Evolutionary conservation across 2,329 filamentous ascomycete species (phyloP).

Genomic region (Laburnicola sp.): DNA sequence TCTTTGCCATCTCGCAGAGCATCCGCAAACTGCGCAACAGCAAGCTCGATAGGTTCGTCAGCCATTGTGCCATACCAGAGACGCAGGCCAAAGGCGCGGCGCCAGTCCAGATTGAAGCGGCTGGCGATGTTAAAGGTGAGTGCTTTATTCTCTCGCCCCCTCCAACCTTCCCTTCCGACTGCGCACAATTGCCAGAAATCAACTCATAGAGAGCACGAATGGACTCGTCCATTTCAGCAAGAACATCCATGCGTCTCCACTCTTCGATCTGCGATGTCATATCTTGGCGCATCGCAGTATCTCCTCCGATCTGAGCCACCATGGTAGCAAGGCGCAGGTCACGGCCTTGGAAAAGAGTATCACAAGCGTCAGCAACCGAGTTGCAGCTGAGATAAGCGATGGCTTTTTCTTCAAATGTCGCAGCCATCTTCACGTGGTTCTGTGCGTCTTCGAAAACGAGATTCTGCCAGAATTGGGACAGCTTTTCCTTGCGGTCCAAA

Average conservation of each 20-base stretch:
- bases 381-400: constrained; percentile 78
- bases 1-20: constrained; percentile 75
- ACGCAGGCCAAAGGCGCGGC: constrained; percentile 86
- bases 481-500: constrained; percentile 57
- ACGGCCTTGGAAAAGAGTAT: constrained; percentile 71
- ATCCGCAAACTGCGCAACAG: constrained; percentile 71
- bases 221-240: constrained; percentile 83
- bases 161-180: constrained; percentile 74
- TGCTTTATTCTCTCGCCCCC: constrained; percentile 78
- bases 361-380: constrained; percentile 80
- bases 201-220: constrained; percentile 89
- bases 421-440: constrained; percentile 59
- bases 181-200: constrained; percentile 82
- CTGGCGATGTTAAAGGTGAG: constrained; percentile 80
- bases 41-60: constrained; percentile 69
- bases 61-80: constrained; percentile 81
- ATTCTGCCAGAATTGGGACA: constrained; percentile 68
- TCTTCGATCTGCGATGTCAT: constrained; percentile 79
- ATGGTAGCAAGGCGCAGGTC: constrained; percentile 85
- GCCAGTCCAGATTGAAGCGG: constrained; percentile 87
- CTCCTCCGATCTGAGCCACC: constrained; percentile 80
- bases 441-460: constrained; percentile 47
- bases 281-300: constrained; percentile 67
- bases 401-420: constrained; percentile 77
- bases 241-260: constrained; percentile 80